Base-by-base conservation (phyloP, 192 early-diverging fungal genomes). In the Umbelopsis ramanniana region DNA sequence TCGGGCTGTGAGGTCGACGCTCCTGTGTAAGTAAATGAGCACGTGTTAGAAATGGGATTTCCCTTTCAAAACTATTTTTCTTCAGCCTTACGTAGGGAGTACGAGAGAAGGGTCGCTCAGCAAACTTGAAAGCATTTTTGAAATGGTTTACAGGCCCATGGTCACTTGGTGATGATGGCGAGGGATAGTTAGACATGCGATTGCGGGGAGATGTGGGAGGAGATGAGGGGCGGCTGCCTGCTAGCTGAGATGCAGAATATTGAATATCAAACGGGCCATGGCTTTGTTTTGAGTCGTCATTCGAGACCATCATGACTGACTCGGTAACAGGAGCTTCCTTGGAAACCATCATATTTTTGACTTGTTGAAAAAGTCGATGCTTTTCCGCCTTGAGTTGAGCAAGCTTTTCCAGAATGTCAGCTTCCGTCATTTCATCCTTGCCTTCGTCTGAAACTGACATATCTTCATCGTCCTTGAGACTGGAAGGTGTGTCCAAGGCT, bases 301-400 rank as follows among this genome's bases (percentile, higher is more conserved):
- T 43, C 40, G 48, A 15, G 11, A 50, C n/a, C 12, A 38, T 38
- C 15, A 26, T 63, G 26, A 37, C 57, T 63, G 17, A 29, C 57
- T 19, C 33, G 15, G 19, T 2, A 4, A 11, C 33, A 19, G 35
- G 24, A 63, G 57, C 46, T 26, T 72, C 71, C 47, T 72, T 37
- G 15, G n/a, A 19, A 19, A 72, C 40, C 40, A 43, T 24, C 57
- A 60, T 35, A 45, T 52, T 43, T 33, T 72, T 72, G 22, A 72
- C 60, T 15, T 66, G 71, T 24, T 72, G 71, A 38, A 72, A 72
- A 24, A 72, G 60, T 46, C 45, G 55, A 52, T 72, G 71, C n/a
- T 72, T 72, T 52, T 72, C 71, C 35, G 35, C 54, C 23, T 60
- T 57, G 40, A 72, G 46, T 50, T 45, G 23, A 26, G 40, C 57